phyloP scores from a whole-genome alignment of 805 yeast species.

The Sugiyamaella smithiae region DNA sequence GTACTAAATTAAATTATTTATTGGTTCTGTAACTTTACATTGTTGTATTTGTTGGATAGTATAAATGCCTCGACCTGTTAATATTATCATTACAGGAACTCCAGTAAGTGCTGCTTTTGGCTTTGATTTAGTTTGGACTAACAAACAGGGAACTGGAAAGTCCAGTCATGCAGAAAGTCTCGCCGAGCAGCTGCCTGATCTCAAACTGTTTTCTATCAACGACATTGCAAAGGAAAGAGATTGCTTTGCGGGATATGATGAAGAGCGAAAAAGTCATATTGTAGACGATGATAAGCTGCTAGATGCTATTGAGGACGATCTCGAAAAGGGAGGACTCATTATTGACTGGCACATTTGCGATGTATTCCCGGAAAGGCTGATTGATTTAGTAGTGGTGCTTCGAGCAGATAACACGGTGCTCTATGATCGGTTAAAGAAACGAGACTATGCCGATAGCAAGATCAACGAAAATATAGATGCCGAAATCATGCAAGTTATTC shows the following conservation, averaged over 20 bases:
- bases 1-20: too few relatives aligned
- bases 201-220: slow-evolving; percentile 62
- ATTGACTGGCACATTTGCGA: slow-evolving; percentile 99
- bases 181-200: slow-evolving; percentile 46
- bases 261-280: slow-evolving; percentile 76
- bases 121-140: not conserved
- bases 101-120: slow-evolving; percentile 54
- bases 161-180: slow-evolving; percentile 69
- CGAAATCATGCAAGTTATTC: slow-evolving; percentile 91
- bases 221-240: slow-evolving; percentile 75
- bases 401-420: slow-evolving; percentile 70
- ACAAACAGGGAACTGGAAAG: slow-evolving; percentile 67
- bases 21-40: too few relatives aligned
- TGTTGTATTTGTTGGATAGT: too few relatives aligned
- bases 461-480: slow-evolving; percentile 91
- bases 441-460: slow-evolving; percentile 79
- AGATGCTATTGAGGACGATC: slow-evolving; percentile 73
- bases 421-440: slow-evolving; percentile 68
- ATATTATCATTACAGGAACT: slow-evolving; percentile 90
- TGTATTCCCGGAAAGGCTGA: slow-evolving; percentile 85
- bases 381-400: slow-evolving; percentile 88
- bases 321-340: slow-evolving; percentile 82
- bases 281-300: slow-evolving; percentile 84
- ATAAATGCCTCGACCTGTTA: slow-evolving; percentile 41
- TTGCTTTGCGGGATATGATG: slow-evolving; percentile 82